phyloP scores from a whole-genome alignment of 179 eudicot genomes.

The Camellia oleifera region DNA sequence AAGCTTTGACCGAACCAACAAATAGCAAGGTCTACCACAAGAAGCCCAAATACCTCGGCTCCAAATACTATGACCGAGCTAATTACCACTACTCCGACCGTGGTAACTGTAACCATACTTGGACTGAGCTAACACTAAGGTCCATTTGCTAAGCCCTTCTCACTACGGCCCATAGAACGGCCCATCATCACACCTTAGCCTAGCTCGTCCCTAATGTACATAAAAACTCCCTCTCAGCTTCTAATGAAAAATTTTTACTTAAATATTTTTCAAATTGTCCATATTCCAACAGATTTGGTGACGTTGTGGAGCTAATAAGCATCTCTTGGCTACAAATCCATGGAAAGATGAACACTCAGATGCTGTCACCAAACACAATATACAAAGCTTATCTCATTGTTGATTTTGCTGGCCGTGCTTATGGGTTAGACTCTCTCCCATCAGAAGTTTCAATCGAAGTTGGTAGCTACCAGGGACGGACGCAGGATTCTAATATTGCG shows the following conservation, averaged over 20 bases:
- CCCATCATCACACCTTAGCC: too few species aligned
- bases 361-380: constrained; percentile 52
- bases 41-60: too few species aligned
- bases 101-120: too few species aligned
- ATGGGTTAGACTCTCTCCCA: constrained; percentile 55
- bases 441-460: constrained; percentile 43
- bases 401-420: constrained; percentile 41
- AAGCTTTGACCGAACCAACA: too few species aligned
- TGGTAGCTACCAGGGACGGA: constrained; percentile 17
- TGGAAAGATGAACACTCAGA: constrained; percentile 32
- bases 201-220: too few species aligned
- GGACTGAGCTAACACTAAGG: too few species aligned
- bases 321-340: constrained; percentile 63
- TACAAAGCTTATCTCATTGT: constrained; percentile 58
- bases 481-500: too few species aligned
- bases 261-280: not conserved
- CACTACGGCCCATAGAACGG: too few species aligned
- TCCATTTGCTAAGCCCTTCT: too few species aligned
- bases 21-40: too few species aligned
- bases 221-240: not conserved
- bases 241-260: constrained; percentile 23
- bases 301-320: constrained; percentile 51
- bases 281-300: constrained; percentile 36
- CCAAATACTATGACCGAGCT: too few species aligned
- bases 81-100: too few species aligned